phyloP scores from a whole-genome alignment of 768 basidiomycete genomes.

The Hericium erinaceus region DNA sequence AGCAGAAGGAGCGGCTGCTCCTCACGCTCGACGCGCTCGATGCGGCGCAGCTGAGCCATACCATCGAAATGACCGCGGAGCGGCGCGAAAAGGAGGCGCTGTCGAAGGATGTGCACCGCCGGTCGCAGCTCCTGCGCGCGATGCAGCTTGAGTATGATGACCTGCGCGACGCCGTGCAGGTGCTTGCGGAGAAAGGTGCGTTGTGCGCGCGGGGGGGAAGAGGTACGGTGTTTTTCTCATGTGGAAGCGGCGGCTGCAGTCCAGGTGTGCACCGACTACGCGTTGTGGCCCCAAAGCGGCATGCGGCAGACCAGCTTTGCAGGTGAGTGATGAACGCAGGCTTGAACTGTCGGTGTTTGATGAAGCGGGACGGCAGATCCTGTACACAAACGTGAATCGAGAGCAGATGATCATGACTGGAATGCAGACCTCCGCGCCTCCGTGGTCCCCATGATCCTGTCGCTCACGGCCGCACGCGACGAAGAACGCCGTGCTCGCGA shows the following conservation, averaged over 20 bases:
- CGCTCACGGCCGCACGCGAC: constrained; percentile 34
- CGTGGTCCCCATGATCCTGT: constrained; percentile 34
- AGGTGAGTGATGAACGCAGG: not conserved
- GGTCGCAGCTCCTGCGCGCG: constrained; percentile 17
- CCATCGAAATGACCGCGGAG: constrained; percentile 29
- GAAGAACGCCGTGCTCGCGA: constrained; percentile 34
- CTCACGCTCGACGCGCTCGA: constrained; percentile 44
- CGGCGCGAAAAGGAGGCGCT: constrained; percentile 26
- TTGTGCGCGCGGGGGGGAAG: not conserved
- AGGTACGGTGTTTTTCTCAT: not conserved
- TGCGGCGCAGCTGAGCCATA: constrained; percentile 29
- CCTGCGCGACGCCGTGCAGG: constrained; percentile 41
- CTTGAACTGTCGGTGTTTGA: not conserved
- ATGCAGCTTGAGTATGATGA: constrained; percentile 43
- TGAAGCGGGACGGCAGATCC: not conserved
- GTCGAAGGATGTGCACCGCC: constrained; percentile 25
- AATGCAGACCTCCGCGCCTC: constrained; percentile 28
- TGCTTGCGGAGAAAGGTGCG: constrained; percentile 54
- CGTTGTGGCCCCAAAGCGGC: constrained; percentile 12
- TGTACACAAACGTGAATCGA: constrained; percentile 2
- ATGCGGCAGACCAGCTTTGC: constrained; percentile 2
- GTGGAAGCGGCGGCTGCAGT: constrained; percentile 6
- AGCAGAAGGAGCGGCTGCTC: constrained; percentile 36
- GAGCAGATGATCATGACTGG: constrained; percentile 1
- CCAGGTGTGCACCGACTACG: constrained; percentile 13